A percentile compares a stretch with the other conserved stretches of the same genome.
Conservation (phyloP, 2,329 filamentous ascomycete genomes). For the Cercospora janseana region DNA sequence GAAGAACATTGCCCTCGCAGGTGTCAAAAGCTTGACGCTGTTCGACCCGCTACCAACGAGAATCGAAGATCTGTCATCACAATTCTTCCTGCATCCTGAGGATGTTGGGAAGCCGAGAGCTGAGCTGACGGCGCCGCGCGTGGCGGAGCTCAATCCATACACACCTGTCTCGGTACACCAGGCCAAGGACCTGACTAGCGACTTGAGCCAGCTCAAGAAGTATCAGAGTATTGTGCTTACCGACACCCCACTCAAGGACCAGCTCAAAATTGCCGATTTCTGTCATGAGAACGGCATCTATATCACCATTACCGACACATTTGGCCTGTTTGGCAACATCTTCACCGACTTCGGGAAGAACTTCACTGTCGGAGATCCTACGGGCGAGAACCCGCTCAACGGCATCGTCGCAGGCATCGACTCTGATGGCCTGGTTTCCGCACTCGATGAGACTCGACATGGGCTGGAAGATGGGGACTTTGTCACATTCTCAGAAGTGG, state of each 20-base stretch:
- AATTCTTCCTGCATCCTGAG: slow-evolving; percentile 88
- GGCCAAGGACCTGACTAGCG: slow-evolving; percentile 63
- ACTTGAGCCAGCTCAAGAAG: slow-evolving; percentile 79
- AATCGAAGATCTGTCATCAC: slow-evolving; percentile 87
- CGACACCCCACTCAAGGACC: slow-evolving; percentile 73
- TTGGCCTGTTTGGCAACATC: slow-evolving; percentile 88
- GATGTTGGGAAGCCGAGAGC: slow-evolving; percentile 93
- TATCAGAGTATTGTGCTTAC: slow-evolving; percentile 94
- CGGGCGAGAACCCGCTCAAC: slow-evolving; percentile 79
- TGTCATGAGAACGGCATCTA: slow-evolving; percentile 93
- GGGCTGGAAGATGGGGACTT: slow-evolving; percentile 95
- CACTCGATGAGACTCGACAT: slow-evolving; percentile 90
- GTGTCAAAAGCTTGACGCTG: slow-evolving; percentile 93
- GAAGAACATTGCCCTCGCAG: slow-evolving; percentile 96
- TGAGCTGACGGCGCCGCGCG: slow-evolving; percentile 77
- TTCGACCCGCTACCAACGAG: slow-evolving; percentile 83
- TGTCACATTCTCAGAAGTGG: slow-evolving; percentile 88
- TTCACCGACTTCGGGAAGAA: slow-evolving; percentile 97
- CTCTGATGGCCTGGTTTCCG: slow-evolving; percentile 85
- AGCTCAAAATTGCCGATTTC: slow-evolving; percentile 83
- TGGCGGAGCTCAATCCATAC: slow-evolving; percentile 94
- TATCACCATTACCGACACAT: slow-evolving; percentile 82
- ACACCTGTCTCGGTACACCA: slow-evolving; percentile 80
- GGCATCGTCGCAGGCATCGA: slow-evolving; percentile 90
- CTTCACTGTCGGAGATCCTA: slow-evolving; percentile 86